A percentile compares a stretch with the other conserved stretches of the same genome.
phyloP scores from a whole-genome alignment of 306 rosid genomes.

The Acacia melanoxylon region DNA sequence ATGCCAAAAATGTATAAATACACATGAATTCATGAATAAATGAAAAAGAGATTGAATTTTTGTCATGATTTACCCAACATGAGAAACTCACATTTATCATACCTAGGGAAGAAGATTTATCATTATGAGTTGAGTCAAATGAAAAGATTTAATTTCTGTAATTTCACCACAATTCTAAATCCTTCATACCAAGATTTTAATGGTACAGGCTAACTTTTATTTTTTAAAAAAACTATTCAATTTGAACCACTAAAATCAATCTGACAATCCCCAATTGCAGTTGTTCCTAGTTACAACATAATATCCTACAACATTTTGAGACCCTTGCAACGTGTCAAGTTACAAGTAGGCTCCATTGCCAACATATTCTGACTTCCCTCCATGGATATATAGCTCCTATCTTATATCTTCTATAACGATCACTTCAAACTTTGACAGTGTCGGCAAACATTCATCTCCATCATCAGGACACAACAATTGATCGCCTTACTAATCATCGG shows the following conservation, averaged over 20 bases:
- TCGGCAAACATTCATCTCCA: background rate
- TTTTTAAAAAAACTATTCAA: no score
- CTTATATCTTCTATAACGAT: background rate
- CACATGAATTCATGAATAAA: background rate
- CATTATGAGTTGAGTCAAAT: no score
- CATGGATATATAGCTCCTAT: background rate
- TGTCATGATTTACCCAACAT: no score
- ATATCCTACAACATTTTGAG: background rate
- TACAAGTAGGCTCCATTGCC: background rate
- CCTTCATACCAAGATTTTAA: no score
- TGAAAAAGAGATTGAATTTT: no score
- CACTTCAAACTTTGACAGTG: background rate
- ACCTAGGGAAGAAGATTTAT: no score
- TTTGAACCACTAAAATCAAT: no score
- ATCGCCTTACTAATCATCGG: conserved; percentile 44
- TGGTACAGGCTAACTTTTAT: no score
- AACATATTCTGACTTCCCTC: background rate
- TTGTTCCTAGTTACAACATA: background rate
- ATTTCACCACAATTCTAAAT: no score
- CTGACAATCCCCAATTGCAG: no score
- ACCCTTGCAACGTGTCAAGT: background rate
- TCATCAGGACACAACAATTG: background rate
- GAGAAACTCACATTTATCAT: no score
- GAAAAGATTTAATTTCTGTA: no score
- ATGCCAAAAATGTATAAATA: background rate